A percentile compares a stretch with the other conserved stretches of the same genome.
Conservation (phyloP, 73 alveolate species). For the Blepharisma stoltei region DNA sequence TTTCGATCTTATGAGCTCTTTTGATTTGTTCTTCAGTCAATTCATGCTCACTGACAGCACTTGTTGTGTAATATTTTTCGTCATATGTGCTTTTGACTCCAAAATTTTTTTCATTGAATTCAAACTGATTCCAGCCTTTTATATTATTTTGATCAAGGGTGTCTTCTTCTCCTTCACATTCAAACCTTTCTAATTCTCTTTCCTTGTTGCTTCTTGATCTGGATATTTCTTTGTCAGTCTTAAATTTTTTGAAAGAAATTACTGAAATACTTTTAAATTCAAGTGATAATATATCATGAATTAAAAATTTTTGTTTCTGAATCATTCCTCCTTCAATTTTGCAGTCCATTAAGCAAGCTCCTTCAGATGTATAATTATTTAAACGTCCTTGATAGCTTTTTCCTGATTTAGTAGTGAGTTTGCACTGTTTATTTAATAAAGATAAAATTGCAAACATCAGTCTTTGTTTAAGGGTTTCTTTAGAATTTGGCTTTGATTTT, state of each 20-base stretch:
- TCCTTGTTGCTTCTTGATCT: not conserved
- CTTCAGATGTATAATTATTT: too few relatives aligned
- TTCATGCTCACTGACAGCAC: not conserved
- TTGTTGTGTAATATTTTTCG: conserved; percentile 14
- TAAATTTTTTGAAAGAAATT: not conserved
- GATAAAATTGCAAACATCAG: too few relatives aligned
- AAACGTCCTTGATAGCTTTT: too few relatives aligned
- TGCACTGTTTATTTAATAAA: too few relatives aligned
- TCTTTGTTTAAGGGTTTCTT: too few relatives aligned
- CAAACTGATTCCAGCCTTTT: conserved; percentile 18
- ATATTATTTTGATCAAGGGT: not conserved
- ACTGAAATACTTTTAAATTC: too few relatives aligned
- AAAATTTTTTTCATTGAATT: not conserved
- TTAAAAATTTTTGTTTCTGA: too few relatives aligned
- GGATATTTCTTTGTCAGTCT: conserved; percentile 17
- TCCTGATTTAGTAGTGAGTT: too few relatives aligned
- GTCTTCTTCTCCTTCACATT: not conserved
- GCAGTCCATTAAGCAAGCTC: too few relatives aligned
- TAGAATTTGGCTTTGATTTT: too few relatives aligned
- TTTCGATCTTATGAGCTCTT: conserved; percentile 10
- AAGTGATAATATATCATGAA: too few relatives aligned
- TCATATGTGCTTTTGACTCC: conserved; percentile 22
- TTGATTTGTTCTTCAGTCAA: conserved; percentile 4
- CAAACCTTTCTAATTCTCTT: not conserved
- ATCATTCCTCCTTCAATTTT: too few relatives aligned